Percentiles rank a stretch among this genome's conserved stretches.
phyloP scores from a whole-genome alignment of 164 flowering plant species.

The Tetrastigma voinierianum region DNA sequence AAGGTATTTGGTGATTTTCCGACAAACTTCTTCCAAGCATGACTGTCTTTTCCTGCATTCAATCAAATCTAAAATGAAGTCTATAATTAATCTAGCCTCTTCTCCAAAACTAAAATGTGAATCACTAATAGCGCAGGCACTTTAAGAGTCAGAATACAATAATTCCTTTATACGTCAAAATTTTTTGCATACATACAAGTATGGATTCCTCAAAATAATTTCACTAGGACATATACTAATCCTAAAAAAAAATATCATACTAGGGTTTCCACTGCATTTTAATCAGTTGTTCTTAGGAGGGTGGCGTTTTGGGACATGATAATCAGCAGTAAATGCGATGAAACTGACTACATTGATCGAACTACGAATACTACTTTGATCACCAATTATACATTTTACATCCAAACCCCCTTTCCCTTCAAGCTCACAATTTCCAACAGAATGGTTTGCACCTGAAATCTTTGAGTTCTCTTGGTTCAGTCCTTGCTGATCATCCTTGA shows the following conservation, averaged over 20 bases:
- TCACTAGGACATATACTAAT: background rate
- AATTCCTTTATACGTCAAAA: too few species aligned
- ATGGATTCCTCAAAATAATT: background rate
- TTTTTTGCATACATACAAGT: background rate
- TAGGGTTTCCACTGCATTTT: background rate
- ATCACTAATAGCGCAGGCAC: constrained; percentile 6
- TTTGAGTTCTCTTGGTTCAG: background rate
- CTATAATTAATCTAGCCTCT: background rate
- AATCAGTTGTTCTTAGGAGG: constrained; percentile 24
- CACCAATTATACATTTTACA: constrained; percentile 4
- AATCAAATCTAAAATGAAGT: constrained; percentile 16
- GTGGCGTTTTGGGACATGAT: constrained; percentile 21
- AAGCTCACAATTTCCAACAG: constrained; percentile 15
- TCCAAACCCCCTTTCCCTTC: constrained; percentile 12
- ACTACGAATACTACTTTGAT: constrained; percentile 2
- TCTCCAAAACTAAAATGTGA: background rate
- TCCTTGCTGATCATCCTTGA: background rate
- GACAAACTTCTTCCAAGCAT: constrained; percentile 13
- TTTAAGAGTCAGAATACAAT: background rate
- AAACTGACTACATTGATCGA: constrained; percentile 1
- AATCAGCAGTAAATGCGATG: constrained; percentile 28
- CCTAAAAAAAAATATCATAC: too few species aligned
- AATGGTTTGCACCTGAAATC: constrained; percentile 30
- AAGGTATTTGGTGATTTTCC: constrained; percentile 12
- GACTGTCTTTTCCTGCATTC: constrained; percentile 32